Percentiles rank a stretch among this genome's conserved stretches.
phyloP scores from a whole-genome alignment of 2,329 filamentous ascomycete species.

The Diaporthe batatas region DNA sequence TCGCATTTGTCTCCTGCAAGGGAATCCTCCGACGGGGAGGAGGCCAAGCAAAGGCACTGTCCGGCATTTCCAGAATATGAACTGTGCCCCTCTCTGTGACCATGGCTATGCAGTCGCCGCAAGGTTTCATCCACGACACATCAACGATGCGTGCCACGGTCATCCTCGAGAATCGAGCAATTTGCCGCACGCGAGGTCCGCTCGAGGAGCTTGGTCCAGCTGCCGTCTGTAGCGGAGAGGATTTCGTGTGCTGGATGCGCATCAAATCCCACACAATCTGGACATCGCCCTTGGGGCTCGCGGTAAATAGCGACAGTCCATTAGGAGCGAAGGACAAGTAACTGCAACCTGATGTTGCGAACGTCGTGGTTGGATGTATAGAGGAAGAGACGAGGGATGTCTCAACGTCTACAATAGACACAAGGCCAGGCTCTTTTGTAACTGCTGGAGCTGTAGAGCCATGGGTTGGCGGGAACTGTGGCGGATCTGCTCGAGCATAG shows the following conservation, averaged over 20 bases:
- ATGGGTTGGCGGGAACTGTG: slow-evolving; percentile 82
- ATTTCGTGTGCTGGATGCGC: slow-evolving; percentile 72
- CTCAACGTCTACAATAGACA: slow-evolving; percentile 81
- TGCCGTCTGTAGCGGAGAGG: slow-evolving; percentile 69
- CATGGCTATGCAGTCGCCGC: slow-evolving; percentile 86
- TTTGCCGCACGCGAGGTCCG: slow-evolving; percentile 79
- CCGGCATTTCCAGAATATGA: slow-evolving; percentile 89
- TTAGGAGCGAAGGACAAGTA: slow-evolving; percentile 83
- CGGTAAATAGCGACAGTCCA: slow-evolving; percentile 80
- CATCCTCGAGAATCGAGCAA: slow-evolving; percentile 90
- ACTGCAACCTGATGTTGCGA: slow-evolving; percentile 82
- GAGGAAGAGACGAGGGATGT: slow-evolving; percentile 65
- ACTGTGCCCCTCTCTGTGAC: slow-evolving; percentile 96
- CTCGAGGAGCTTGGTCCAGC: slow-evolving; percentile 58
- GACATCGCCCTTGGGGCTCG: slow-evolving; percentile 86
- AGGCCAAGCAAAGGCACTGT: slow-evolving; percentile 88
- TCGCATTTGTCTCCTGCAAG: slow-evolving; percentile 58
- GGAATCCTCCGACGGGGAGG: slow-evolving; percentile 71
- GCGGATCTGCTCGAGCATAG: slow-evolving; percentile 60
- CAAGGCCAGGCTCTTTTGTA: slow-evolving; percentile 76
- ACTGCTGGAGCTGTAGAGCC: slow-evolving; percentile 69
- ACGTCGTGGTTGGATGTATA: slow-evolving; percentile 77
- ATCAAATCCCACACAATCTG: slow-evolving; percentile 87
- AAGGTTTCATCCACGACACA: slow-evolving; percentile 86
- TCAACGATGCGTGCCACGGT: slow-evolving; percentile 93